A percentile compares a stretch with the other conserved stretches of the same genome.
Evolutionary conservation across 306 rosid genomes (phyloP).

Genomic region (Quercus cerris): DNA sequence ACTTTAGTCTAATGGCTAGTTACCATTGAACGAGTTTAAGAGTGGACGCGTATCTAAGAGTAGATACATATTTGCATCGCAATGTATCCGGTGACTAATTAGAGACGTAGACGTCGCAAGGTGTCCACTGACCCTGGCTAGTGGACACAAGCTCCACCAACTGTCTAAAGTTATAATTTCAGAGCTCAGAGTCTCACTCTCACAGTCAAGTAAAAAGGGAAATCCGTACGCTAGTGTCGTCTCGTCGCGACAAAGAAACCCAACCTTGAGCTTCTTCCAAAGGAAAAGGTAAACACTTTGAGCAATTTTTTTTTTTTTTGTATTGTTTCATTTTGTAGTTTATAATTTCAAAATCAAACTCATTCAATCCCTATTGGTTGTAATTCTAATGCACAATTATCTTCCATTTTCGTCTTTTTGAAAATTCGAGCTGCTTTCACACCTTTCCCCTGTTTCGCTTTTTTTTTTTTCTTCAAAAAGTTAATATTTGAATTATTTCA

Average conservation of each 20-base stretch:
- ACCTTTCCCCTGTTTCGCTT: not conserved
- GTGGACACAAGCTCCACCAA: too few relatives aligned
- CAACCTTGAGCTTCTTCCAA: not conserved
- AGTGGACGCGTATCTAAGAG: too few relatives aligned
- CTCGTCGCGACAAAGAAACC: not conserved
- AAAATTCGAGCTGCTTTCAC: not conserved
- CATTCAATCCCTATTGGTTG: not conserved
- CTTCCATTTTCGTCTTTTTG: not conserved
- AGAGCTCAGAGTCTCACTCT: not conserved
- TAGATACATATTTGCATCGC: too few relatives aligned
- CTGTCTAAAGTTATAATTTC: too few relatives aligned
- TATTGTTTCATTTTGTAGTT: not conserved
- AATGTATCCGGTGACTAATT: too few relatives aligned
- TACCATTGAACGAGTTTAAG: accelerated
- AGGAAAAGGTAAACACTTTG: not conserved
- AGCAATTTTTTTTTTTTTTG: not conserved
- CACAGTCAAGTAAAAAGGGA: not conserved
- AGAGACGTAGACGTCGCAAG: too few relatives aligned
- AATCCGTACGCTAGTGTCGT: not conserved
- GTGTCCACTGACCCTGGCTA: too few relatives aligned
- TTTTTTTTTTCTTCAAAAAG: too few relatives aligned
- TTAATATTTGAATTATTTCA: not conserved
- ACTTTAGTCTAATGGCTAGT: accelerated
- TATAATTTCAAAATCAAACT: not conserved
- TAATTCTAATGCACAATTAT: not conserved